A percentile compares a stretch with the other conserved stretches of the same genome.
Conservation (phyloP, 2,329 filamentous ascomycete species). For the Bipolaris cookei region DNA sequence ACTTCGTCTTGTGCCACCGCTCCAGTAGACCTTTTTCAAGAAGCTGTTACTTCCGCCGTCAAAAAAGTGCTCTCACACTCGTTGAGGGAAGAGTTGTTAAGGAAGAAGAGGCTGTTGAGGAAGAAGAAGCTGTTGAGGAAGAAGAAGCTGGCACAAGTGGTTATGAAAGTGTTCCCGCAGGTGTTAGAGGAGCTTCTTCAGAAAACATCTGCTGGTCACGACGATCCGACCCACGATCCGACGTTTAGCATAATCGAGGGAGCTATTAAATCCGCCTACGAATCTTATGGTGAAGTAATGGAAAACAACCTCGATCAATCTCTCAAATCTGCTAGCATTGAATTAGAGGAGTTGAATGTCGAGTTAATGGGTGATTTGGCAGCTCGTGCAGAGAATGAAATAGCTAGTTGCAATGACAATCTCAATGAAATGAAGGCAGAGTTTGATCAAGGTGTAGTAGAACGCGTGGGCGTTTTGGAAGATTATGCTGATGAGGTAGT, state of each 20-base stretch:
- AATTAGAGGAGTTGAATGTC: not conserved
- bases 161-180: not conserved
- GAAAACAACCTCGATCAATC: not conserved
- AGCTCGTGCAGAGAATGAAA: not conserved
- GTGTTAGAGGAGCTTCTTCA: not conserved
- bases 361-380: not conserved
- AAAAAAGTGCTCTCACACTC: too few species aligned
- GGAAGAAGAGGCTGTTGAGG: not conserved
- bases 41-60: too few species aligned
- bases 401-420: not conserved
- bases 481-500: not conserved
- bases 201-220: not conserved
- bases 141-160: not conserved
- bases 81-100: too few species aligned
- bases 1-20: too few species aligned
- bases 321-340: not conserved
- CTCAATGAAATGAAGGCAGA: not conserved
- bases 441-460: not conserved
- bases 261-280: not conserved
- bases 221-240: not conserved
- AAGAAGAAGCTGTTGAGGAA: not conserved
- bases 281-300: not conserved
- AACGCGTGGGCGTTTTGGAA: not conserved
- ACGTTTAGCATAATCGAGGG: not conserved
- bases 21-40: too few species aligned